Evolutionary conservation across 768 basidiomycete species (phyloP).

Genomic region (Lyophyllum shimeji): DNA sequence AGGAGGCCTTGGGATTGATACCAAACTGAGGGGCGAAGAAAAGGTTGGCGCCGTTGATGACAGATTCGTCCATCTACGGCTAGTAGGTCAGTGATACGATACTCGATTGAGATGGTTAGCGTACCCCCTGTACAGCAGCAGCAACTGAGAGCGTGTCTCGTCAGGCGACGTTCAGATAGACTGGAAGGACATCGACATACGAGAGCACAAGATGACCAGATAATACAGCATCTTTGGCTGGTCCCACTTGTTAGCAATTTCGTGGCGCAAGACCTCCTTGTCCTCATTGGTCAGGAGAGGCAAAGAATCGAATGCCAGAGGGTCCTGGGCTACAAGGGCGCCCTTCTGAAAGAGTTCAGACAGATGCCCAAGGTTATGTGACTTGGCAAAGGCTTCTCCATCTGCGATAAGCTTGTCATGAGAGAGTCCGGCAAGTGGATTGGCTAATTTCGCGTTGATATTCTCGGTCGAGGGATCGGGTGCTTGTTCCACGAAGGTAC

Average conservation of each 20-base stretch:
- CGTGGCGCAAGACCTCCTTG: conserved; percentile 20
- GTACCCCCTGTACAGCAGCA: conserved; percentile 57
- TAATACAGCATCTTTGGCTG: conserved; percentile 29
- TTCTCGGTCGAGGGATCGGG: conserved; percentile 26
- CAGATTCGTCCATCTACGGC: conserved; percentile 50
- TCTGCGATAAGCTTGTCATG: conserved; percentile 54
- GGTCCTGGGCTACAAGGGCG: conserved; percentile 59
- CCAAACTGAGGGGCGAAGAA: conserved; percentile 59
- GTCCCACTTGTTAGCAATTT: conserved; percentile 30
- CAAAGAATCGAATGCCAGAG: conserved; percentile 28
- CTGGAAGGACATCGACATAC: conserved; percentile 19
- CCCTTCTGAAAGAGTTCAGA: conserved; percentile 48
- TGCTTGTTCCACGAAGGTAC: conserved; percentile 5
- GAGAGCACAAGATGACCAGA: conserved; percentile 44
- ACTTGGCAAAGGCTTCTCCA: conserved; percentile 50
- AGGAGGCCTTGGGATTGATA: conserved; percentile 33
- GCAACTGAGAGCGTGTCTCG: conserved; percentile 36
- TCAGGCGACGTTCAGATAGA: conserved; percentile 7
- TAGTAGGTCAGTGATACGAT: not conserved
- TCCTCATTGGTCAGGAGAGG: conserved; percentile 20
- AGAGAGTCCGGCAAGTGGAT: conserved; percentile 54
- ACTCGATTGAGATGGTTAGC: not conserved
- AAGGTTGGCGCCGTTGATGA: conserved; percentile 58
- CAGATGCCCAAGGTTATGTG: conserved; percentile 26
- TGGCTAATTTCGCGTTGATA: conserved; percentile 45